These are phyloP conservation scores for Populus nigra DNA, from an alignment of 345 rosid species.

Conservation along the genomic window DNA sequence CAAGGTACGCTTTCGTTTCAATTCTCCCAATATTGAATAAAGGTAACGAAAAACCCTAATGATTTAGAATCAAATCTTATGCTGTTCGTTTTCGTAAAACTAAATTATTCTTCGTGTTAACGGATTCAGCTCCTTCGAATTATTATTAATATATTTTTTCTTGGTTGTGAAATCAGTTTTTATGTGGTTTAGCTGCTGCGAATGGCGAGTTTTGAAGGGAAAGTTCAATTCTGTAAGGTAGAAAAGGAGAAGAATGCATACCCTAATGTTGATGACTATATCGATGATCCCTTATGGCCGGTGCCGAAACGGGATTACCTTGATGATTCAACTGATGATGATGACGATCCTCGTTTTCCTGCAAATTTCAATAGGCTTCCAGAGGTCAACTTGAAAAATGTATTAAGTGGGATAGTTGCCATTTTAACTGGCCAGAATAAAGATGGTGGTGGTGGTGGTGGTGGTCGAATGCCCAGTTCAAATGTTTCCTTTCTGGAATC, in stretches of 20 bases:
- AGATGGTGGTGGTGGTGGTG: constrained; percentile 6
- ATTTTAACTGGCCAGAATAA: constrained; percentile 74
- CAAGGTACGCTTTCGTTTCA: background rate
- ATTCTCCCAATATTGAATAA: background rate
- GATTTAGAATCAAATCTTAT: background rate
- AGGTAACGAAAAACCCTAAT: background rate
- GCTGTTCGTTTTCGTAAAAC: background rate
- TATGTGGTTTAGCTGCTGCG: background rate
- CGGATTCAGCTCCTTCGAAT: background rate
- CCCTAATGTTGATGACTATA: constrained; percentile 18
- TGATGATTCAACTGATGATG: constrained; percentile 50
- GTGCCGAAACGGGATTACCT: constrained; percentile 23
- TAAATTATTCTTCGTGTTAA: background rate
- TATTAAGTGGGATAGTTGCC: constrained; percentile 67
- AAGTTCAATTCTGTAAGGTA: constrained; percentile 5
- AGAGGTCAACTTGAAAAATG: constrained; percentile 84
- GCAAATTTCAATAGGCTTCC: constrained; percentile 33
- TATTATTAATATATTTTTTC: background rate
- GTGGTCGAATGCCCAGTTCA: constrained; percentile 44
- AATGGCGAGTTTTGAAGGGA: constrained; percentile 26
- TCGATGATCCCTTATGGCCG: constrained; percentile 7
- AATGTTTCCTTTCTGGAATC: constrained; percentile 80
- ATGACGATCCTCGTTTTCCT: constrained; percentile 36
- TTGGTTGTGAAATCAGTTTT: background rate
- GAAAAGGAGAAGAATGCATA: constrained; percentile 19